Percentiles rank a stretch among this genome's conserved stretches.
phyloP scores from a whole-genome alignment of 257 asterid species.

The Mentha longifolia region DNA sequence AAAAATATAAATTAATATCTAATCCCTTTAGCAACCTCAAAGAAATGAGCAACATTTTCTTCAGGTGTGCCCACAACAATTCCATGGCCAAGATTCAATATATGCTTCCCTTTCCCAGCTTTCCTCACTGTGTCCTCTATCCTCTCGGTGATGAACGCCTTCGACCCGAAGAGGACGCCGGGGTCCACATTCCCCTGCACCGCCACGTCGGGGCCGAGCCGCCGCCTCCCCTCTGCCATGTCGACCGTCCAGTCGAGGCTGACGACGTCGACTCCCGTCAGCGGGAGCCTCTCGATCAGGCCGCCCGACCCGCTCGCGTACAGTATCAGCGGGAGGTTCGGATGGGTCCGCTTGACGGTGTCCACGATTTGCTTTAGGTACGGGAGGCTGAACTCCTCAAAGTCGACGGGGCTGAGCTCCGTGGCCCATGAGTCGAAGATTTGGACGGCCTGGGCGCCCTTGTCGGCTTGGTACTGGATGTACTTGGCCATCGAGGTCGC shows the following conservation, averaged over 20 bases:
- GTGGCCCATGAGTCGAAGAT: constrained; percentile 99
- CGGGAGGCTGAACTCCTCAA: constrained; percentile 95
- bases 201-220: constrained; percentile 80
- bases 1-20: constrained; percentile 54
- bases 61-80: constrained; percentile 96
- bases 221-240: constrained; percentile 93
- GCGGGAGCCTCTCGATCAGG: constrained; percentile 89
- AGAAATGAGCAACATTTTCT: constrained; percentile 97
- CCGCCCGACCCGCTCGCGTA: constrained; percentile 99
- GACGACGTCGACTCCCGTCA: constrained; percentile 89
- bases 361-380: constrained; percentile 82
- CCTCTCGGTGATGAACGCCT: constrained; percentile 84
- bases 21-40: constrained; percentile 93
- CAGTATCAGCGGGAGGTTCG: constrained; percentile 74
- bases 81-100: constrained; percentile 97
- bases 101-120: constrained; percentile 93
- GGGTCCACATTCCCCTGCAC: constrained; percentile 97
- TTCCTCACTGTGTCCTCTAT: constrained; percentile 84
- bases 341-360: constrained; percentile 79
- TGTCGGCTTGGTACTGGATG: constrained; percentile 91
- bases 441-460: constrained; percentile 98
- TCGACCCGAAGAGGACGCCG: constrained; percentile 95
- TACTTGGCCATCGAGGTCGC: constrained; percentile 92
- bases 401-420: constrained; percentile 92
- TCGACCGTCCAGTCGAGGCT: constrained; percentile 99